Percentiles rank a stretch among this genome's conserved stretches.
These are phyloP conservation scores for Aureobasidium sp. DNA, from an alignment of 2,329 filamentous ascomycete genomes.

Conservation along the genomic window DNA sequence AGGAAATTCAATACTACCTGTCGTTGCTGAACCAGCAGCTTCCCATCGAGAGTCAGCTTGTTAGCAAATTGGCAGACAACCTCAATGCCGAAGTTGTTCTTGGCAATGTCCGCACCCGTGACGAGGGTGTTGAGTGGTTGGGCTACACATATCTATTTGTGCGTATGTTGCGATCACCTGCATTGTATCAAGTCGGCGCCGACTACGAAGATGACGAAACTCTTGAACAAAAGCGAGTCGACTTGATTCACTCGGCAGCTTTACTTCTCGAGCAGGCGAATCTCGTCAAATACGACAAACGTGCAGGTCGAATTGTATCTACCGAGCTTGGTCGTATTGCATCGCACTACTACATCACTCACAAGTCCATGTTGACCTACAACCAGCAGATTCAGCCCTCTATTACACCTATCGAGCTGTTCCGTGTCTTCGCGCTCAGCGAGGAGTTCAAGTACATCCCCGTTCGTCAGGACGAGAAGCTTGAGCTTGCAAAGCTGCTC, in stretches of 20 bases:
- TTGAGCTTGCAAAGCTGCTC: slow-evolving; percentile 87
- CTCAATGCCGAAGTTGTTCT: slow-evolving; percentile 94
- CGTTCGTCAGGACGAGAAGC: slow-evolving; percentile 93
- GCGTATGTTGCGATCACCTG: slow-evolving; percentile 91
- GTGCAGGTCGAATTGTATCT: slow-evolving; percentile 76
- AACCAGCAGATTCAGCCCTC: slow-evolving; percentile 91
- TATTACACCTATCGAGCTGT: slow-evolving; percentile 89
- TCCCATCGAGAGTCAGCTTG: slow-evolving; percentile 93
- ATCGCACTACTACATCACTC: slow-evolving; percentile 97
- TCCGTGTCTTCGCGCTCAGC: slow-evolving; percentile 91
- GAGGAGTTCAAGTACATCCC: slow-evolving; percentile 99
- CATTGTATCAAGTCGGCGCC: slow-evolving; percentile 87
- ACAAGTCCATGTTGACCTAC: slow-evolving; percentile 95
- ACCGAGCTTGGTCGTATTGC: slow-evolving; percentile 94
- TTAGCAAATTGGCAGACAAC: slow-evolving; percentile 89
- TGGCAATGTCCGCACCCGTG: slow-evolving; percentile 81
- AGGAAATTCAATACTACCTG: slow-evolving; percentile 94
- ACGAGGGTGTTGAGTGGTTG: slow-evolving; percentile 98
- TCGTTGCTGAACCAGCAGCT: slow-evolving; percentile 95
- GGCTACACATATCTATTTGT: slow-evolving; percentile 98
- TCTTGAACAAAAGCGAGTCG: slow-evolving; percentile 94
- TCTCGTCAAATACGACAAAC: slow-evolving; percentile 92
- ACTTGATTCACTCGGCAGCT: slow-evolving; percentile 90
- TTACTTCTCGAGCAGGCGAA: slow-evolving; percentile 78
- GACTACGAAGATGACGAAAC: slow-evolving; percentile 91